Percentiles rank a stretch among this genome's conserved stretches.
Evolutionary conservation across 2,329 filamentous ascomycete species (phyloP).

Genomic region (Diaporthe sp.): DNA sequence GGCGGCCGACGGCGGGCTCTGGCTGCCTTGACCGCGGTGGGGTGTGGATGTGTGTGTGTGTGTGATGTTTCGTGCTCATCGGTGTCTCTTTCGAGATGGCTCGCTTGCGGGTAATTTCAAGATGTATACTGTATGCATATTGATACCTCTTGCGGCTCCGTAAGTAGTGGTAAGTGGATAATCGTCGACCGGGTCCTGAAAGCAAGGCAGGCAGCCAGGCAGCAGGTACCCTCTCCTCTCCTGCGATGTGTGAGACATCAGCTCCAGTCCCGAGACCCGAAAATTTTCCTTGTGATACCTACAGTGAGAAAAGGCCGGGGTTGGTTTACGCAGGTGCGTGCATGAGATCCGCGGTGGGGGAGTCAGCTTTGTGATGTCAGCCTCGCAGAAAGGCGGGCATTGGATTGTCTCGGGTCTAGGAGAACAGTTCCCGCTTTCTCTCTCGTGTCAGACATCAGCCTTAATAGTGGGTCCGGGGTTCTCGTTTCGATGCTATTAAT

Average conservation of each 20-base stretch:
- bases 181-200: background rate
- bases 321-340: background rate
- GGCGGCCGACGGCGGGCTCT: background rate
- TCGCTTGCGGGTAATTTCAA: background rate
- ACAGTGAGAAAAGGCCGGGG: background rate
- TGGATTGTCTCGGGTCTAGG: slow-evolving; percentile 18
- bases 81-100: background rate
- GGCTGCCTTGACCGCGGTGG: slow-evolving; percentile 5
- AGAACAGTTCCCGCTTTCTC: background rate
- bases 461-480: slow-evolving; percentile 1
- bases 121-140: no score
- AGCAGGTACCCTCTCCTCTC: background rate
- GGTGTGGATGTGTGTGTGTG: background rate
- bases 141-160: no score
- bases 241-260: background rate
- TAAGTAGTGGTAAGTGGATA: background rate
- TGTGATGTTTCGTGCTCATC: background rate
- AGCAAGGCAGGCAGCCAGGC: background rate
- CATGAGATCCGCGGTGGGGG: background rate
- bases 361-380: slow-evolving; percentile 29
- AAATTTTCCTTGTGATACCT: background rate
- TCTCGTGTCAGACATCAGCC: slow-evolving; percentile 19
- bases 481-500: background rate
- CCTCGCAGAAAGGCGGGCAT: slow-evolving; percentile 36
- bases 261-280: background rate